Base-by-base conservation (phyloP, 2,329 filamentous ascomycete genomes). In the Fusarium sororula region DNA sequence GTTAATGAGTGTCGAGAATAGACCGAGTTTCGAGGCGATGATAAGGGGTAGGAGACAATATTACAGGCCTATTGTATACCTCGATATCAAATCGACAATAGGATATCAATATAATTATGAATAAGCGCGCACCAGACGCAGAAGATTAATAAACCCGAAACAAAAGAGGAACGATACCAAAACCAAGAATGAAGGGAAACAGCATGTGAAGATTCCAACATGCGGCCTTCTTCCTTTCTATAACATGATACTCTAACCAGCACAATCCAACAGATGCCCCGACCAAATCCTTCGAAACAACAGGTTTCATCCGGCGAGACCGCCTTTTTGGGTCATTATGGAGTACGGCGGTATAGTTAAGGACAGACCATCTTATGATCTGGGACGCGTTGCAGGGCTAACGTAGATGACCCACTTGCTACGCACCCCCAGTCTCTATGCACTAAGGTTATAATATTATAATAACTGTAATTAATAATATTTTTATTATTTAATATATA, bases 321-420 rank as follows among this genome's bases (percentile, higher is more conserved):
- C 41, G 45, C 48, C 48, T 45, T 38, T 35, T 44, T 24, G 39
- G 22, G 35, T 32, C 69, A 39, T 30, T 14, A 22, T 44, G 12
- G 30, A 24, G 20, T 13, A 58, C 53, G 47, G 37, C 37, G 47
- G 53, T 32, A 58, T 30, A 10, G 39, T 18, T 15, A 13, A 60
- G 62, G 30, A 47, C 58, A 44, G 70, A 18, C 66, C 70, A 70
- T 50, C 56, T 45, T 38, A 42, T 59, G 70, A 45, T 48, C 70
- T 53, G 66, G 32, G 59, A 28, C 22, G 24, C 30, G 41, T 50
- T 48, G 57, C 45, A 70, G 44, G 59, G 41, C n/a, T 22, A 39
- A n/a, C n/a, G n/a, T n/a, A n/a, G n/a, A n/a, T n/a, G n/a, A n/a
- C n/a, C n/a, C n/a, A n/a, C n/a, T n/a, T n/a, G n/a, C n/a, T n/a